Evolutionary conservation across 176 grass and related monocot species (phyloP).

Genomic region (Rhynchospora breviuscula): DNA sequence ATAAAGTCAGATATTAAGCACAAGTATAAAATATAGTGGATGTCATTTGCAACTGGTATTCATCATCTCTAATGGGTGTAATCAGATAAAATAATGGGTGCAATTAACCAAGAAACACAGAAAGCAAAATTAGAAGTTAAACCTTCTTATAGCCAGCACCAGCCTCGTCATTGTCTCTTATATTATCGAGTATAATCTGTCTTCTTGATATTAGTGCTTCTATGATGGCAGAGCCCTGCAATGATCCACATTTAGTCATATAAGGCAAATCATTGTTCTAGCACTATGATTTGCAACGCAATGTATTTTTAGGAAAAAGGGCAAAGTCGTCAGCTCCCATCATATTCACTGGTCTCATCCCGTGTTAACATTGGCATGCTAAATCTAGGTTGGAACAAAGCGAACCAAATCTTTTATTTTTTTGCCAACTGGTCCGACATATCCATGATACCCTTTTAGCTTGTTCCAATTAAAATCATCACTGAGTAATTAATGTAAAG

Average conservation of each 20-base stretch:
- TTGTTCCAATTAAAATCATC: background rate
- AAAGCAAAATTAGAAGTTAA: constrained; percentile 14
- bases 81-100: background rate
- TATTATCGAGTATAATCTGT: constrained; percentile 95
- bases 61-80: background rate
- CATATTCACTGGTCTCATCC: background rate
- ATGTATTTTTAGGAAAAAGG: background rate
- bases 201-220: constrained; percentile 83
- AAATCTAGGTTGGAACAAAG: background rate
- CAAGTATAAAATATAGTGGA: background rate
- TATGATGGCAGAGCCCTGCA: constrained; percentile 43
- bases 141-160: constrained; percentile 95
- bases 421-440: background rate
- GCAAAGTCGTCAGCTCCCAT: background rate
- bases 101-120: background rate
- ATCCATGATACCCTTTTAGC: background rate
- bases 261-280: constrained; percentile 2
- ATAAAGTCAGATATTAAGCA: background rate
- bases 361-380: background rate
- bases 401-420: background rate
- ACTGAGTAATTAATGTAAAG: constrained; percentile 7
- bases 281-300: background rate
- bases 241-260: constrained; percentile 44
- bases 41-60: background rate
- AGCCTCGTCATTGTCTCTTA: constrained; percentile 96